A percentile compares a stretch with the other conserved stretches of the same genome.
These are phyloP conservation scores for Brassica hybrid DNA, from an alignment of 441 rosid species.

Conservation along the genomic window DNA sequence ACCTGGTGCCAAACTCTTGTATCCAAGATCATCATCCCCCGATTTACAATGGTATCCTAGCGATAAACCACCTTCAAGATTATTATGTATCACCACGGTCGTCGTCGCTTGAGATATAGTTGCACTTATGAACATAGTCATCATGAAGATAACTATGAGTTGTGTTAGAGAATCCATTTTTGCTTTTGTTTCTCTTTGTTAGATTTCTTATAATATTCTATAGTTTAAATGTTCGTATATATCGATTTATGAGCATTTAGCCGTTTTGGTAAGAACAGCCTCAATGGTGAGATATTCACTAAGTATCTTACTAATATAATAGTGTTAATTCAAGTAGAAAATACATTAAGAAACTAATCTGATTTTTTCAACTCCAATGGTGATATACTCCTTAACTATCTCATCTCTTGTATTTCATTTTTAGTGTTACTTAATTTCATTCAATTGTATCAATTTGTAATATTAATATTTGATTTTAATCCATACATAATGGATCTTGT, in stretches of 20 bases:
- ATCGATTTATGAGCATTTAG: not conserved
- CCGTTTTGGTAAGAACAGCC: not conserved
- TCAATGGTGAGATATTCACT: not conserved
- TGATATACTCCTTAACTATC: not conserved
- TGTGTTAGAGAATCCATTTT: too few species aligned
- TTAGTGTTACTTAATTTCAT: not conserved
- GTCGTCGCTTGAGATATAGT: not conserved
- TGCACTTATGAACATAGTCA: not conserved
- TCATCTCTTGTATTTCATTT: not conserved
- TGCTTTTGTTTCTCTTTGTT: too few species aligned
- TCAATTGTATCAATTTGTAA: not conserved
- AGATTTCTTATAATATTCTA: too few species aligned
- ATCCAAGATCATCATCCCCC: constrained; percentile 18
- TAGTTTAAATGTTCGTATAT: too few species aligned
- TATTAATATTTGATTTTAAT: not conserved
- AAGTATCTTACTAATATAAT: not conserved
- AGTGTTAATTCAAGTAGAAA: not conserved
- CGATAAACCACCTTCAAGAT: constrained; percentile 13
- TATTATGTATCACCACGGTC: constrained; percentile 22
- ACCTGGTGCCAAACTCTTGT: constrained; percentile 15
- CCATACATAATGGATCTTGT: not conserved
- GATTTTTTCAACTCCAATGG: not conserved
- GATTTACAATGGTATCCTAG: constrained; percentile 32
- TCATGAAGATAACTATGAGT: too few species aligned
- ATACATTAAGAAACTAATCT: not conserved